Percentiles rank a stretch among this genome's conserved stretches.
These are phyloP conservation scores for Monosporozyma unispora DNA, from an alignment of 805 yeast species.

Conservation along the genomic window DNA sequence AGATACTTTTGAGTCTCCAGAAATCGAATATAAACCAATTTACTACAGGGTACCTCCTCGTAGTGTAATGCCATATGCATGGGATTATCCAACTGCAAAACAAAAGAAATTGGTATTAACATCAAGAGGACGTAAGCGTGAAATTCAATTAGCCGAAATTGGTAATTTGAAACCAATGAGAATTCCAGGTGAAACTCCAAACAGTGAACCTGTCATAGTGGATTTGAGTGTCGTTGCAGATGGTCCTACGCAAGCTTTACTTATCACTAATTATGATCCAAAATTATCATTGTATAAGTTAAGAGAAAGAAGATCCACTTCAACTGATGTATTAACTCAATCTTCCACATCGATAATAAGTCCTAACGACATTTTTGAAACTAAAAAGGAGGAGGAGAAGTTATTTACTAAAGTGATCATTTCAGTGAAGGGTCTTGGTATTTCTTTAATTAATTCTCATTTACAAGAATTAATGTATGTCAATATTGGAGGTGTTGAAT, in stretches of 20 bases:
- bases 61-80: slow-evolving; percentile 96
- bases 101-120: slow-evolving; percentile 72
- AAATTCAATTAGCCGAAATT: slow-evolving; percentile 81
- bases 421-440: slow-evolving; percentile 75
- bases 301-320: slow-evolving; percentile 21
- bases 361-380: slow-evolving; percentile 44
- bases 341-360: slow-evolving; percentile 24
- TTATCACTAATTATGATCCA: slow-evolving; percentile 75
- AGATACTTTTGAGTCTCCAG: slow-evolving; percentile 41
- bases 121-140: slow-evolving; percentile 64
- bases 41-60: slow-evolving; percentile 75
- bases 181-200: slow-evolving; percentile 40
- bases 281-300: slow-evolving; percentile 63
- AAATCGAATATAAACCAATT: slow-evolving; percentile 61
- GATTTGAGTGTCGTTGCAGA: slow-evolving; percentile 92
- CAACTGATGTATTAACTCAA: slow-evolving; percentile 6
- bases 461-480: slow-evolving; percentile 74
- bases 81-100: slow-evolving; percentile 92
- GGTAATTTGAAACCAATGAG: slow-evolving; percentile 86
- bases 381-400: slow-evolving; percentile 31
- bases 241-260: slow-evolving; percentile 86
- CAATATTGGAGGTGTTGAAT: slow-evolving; percentile 73
- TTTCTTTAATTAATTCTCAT: slow-evolving; percentile 68
- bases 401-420: slow-evolving; percentile 39
- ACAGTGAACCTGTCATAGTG: slow-evolving; percentile 43